A percentile compares a stretch with the other conserved stretches of the same genome.
phyloP scores from a whole-genome alignment of 345 rosid species.

The Citropsis articulata region DNA sequence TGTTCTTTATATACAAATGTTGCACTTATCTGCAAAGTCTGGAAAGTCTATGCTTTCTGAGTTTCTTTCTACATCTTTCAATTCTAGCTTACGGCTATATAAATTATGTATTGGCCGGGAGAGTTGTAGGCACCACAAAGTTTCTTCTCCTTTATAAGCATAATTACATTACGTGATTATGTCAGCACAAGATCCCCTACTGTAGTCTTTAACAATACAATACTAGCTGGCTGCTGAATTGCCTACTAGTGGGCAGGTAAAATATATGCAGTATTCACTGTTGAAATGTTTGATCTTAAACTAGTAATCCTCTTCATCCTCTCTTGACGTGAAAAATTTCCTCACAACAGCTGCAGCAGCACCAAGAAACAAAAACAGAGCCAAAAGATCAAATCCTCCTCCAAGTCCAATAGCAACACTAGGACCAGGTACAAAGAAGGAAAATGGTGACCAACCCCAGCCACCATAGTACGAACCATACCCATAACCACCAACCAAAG shows the following conservation, averaged over 20 bases:
- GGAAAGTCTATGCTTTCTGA: too few relatives aligned
- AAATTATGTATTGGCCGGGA: too few relatives aligned
- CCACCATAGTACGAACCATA: slow-evolving; percentile 90
- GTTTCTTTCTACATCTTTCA: too few relatives aligned
- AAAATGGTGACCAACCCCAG: slow-evolving; percentile 96
- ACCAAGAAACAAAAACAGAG: slow-evolving; percentile 72
- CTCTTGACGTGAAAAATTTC: slow-evolving; percentile 58
- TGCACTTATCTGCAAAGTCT: too few relatives aligned
- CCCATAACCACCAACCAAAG: slow-evolving; percentile 91
- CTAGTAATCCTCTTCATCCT: slow-evolving; percentile 57
- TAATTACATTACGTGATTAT: not conserved
- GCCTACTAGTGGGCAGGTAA: not conserved
- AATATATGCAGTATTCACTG: slow-evolving; percentile 5
- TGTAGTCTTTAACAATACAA: not conserved
- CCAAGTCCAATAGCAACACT: slow-evolving; percentile 73
- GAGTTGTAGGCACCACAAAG: not conserved
- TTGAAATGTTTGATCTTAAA: not conserved
- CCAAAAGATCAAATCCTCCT: slow-evolving; percentile 70
- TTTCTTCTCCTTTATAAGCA: not conserved
- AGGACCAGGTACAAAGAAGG: slow-evolving; percentile 89
- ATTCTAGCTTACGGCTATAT: too few relatives aligned
- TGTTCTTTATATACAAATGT: too few relatives aligned
- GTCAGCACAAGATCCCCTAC: not conserved
- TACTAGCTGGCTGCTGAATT: not conserved
- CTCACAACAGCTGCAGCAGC: slow-evolving; percentile 74